Evolutionary conservation across 1,284 basidiomycete species (phyloP).

Genomic region (Cryptococcus sp.): DNA sequence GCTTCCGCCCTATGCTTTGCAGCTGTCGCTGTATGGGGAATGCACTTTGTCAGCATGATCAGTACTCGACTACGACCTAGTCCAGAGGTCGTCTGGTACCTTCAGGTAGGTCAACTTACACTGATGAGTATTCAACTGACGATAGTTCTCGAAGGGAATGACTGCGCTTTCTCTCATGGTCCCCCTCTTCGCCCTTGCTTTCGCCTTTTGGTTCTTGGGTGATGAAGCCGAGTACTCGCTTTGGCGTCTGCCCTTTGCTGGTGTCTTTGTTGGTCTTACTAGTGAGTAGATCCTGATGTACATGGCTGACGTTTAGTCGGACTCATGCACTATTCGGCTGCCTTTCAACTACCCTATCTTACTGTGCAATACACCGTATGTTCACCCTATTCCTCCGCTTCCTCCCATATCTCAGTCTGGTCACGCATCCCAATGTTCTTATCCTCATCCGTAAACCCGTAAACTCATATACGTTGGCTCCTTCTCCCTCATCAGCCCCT

Average conservation of each 20-base stretch:
- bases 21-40: constrained; percentile 64
- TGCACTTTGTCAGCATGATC: constrained; percentile 53
- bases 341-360: constrained; percentile 47
- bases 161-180: constrained; percentile 52
- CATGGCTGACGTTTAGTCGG: constrained; percentile 20
- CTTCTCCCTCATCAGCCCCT: too few species aligned
- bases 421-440: too few species aligned
- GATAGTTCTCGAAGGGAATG: constrained; percentile 49
- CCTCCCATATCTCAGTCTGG: too few species aligned
- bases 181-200: constrained; percentile 48
- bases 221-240: constrained; percentile 45
- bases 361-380: constrained; percentile 31
- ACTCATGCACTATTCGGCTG: constrained; percentile 52
- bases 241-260: constrained; percentile 51
- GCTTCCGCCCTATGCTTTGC: constrained; percentile 73
- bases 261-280: constrained; percentile 73
- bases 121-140: not conserved
- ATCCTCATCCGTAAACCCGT: too few species aligned
- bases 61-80: constrained; percentile 47
- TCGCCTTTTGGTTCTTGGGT: constrained; percentile 52
- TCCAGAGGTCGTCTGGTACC: constrained; percentile 47
- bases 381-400: not conserved
- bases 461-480: too few species aligned
- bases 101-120: constrained; percentile 30
- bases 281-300: constrained; percentile 49